Base-by-base conservation (phyloP, 192 early-diverging fungal species). In the Dissophora globulifera region DNA sequence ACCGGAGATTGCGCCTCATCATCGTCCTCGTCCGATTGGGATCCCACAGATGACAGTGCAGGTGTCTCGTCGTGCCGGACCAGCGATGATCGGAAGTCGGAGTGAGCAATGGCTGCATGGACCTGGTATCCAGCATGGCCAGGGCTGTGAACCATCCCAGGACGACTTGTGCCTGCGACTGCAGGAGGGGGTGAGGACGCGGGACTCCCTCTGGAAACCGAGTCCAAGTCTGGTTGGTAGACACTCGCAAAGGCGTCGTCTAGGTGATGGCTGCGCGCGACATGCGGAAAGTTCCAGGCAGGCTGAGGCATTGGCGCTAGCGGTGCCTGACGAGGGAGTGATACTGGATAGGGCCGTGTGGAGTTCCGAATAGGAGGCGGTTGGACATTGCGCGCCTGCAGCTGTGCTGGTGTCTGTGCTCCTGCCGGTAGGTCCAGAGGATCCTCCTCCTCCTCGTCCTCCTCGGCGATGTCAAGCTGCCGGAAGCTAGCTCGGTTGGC, bases 31-130 rank as follows among this genome's bases (percentile, higher is more conserved):
- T 56, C 54, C 20, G 69, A 64, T 19, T 67, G 65, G 10, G 65
- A 67, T 40, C 69, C 69, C n/a, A 53, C 30, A 0, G 69, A 54
- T 1, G 69, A 72, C 8, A 72, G 62, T 1, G 27, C 69, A 58
- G 69, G 69, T 2, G 61, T 72, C 15, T 57, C 48, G 29, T 61
- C 67, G 26, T 64, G 69, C 10, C 29, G 35, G 15, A 58, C 56
- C 45, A 58, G 60, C 1, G 32, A 43, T 17, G 69, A 64, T 25
- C 49, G 60, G 12, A 64, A 33, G 22, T 56, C 43, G n/a, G 50
- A 60, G 29, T 26, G 61, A 19, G 60, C 35, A 19, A 63, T 50
- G 26, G 69, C 23, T 25, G 51, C 20, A 7, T 71, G 51, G 13
- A 57, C 51, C 20, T 45, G 45, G 40, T 62, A 52, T 54, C 50